Base-by-base conservation (phyloP, 2,329 filamentous ascomycete genomes). In the Nectriaceae sp. region DNA sequence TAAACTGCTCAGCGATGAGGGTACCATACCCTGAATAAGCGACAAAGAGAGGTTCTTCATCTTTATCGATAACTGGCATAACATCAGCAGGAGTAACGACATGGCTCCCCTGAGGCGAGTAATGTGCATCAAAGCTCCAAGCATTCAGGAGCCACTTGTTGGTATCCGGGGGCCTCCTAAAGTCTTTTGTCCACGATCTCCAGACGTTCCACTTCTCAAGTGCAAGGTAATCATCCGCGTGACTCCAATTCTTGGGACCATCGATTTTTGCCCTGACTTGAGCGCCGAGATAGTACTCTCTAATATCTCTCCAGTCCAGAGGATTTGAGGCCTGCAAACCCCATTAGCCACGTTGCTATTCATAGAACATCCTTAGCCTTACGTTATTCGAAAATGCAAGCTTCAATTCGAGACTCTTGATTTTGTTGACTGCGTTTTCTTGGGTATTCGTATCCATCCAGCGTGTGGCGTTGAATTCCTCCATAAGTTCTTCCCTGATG, bases 51-150 rank as follows among this genome's bases (percentile, higher is more conserved):
- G 56, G 58, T 13, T 44, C 10, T 0, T 38, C 40, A n/a, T 36
- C 16, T 20, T 21, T 3, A n/a, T n/a, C n/a, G n/a, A n/a, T n/a
- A n/a, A n/a, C n/a, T n/a, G n/a, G n/a, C n/a, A n/a, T n/a, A n/a
- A n/a, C n/a, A n/a, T n/a, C 57, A 4, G 46, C 53, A 2, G 58
- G 56, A 13, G 54, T n/a, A 21, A 50, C 35, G 36, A 60, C 38
- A 8, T 46, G 41, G 46, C 60, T 61, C n/a, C 39, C 43, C 40
- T 36, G 21, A 3, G 8, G 16, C n/a, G 44, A 46, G 45, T 54
- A 57, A 16, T 36, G 37, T 4, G 40, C 16, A 4, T 50, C 31
- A 4, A 31, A 21, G 6, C 47, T 47, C 37, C 42, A 43, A 16
- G 52, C 29, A 15, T 46, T 42, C 11, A 49, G 4, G 11, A 15